Percentiles rank a stretch among this genome's conserved stretches.
phyloP scores from a whole-genome alignment of 441 rosid genomes.

The Theobroma grandiflorum region DNA sequence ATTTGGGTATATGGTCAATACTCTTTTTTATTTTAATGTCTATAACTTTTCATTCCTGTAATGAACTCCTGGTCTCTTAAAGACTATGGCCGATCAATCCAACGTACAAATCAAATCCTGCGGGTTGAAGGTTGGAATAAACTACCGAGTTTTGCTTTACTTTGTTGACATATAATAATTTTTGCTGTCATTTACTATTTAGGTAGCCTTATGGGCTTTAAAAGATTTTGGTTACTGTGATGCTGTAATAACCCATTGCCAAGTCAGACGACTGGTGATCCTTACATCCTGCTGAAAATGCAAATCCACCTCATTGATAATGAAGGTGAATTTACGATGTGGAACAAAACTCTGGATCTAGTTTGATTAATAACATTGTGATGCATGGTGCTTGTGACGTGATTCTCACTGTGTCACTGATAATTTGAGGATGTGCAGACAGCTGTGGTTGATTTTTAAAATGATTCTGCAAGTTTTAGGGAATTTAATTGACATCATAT shows the following conservation, averaged over 20 bases:
- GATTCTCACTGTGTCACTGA: no score
- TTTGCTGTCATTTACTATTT: background rate
- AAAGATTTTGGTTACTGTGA: background rate
- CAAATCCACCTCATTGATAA: background rate
- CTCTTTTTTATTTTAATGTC: background rate
- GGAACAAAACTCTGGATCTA: background rate
- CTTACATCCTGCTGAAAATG: background rate
- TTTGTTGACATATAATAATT: background rate
- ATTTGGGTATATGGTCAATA: background rate
- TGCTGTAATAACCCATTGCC: background rate
- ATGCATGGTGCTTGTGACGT: no score
- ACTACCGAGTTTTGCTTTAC: background rate
- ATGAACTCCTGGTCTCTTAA: background rate
- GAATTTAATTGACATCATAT: no score
- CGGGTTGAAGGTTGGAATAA: background rate
- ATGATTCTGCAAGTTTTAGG: no score
- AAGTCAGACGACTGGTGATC: background rate
- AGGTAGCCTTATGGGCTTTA: background rate
- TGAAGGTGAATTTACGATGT: background rate
- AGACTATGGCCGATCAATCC: background rate
- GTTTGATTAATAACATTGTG: background rate
- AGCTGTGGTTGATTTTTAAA: background rate
- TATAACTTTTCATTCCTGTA: background rate
- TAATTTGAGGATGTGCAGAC: background rate
- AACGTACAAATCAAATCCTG: background rate